Base-by-base conservation (phyloP, 2,329 filamentous ascomycete species). In the Dactylellina leptospora region DNA sequence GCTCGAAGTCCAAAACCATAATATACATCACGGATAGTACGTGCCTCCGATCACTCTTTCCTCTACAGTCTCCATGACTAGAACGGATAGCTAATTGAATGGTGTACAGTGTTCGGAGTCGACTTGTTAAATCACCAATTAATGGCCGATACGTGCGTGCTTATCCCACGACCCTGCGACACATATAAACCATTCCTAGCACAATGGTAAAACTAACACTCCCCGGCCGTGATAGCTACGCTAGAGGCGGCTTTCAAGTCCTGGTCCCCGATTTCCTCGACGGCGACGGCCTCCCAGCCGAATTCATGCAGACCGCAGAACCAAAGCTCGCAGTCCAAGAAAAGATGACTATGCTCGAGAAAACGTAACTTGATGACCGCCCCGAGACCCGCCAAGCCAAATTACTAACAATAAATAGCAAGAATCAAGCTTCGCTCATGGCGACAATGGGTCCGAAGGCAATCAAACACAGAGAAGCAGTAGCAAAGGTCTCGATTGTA, bases 21-120 rank as follows among this genome's bases (percentile, higher is more conserved):
- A 55, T 73, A 8, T 73, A 73, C 44, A 38, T 73, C 28, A 61
- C 60, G 1, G 69, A 73, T 36, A 66, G 69, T 73, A 66, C 10
- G 68, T 22, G 9, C n/a, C 16, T 1, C 10, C 3, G 8, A 13
- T 36, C 25, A 48, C 4, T 38, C 20, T 8, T 18, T 25, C 2
- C 40, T 16, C 1, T 25, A 2, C 20, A 47, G n/a, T 9, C 11
- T 4, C 9, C 4, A 47, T n/a, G n/a, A n/a, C n/a, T n/a, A n/a
- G n/a, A n/a, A n/a, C n/a, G n/a, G n/a, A n/a, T 30, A 42, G 4
- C 38, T 53, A 28, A 55, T 38, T 8, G n/a, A 18, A 22, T n/a
- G 2, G n/a, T 45, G 13, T 40, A 3, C 38, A 73, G 69, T 73
- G 56, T 66, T 73, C 20, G 69, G 69, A 13, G 53, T 60, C 18